Evolutionary conservation across 129 eudicot genomes (phyloP).

Genomic region (Tagetes erecta): DNA sequence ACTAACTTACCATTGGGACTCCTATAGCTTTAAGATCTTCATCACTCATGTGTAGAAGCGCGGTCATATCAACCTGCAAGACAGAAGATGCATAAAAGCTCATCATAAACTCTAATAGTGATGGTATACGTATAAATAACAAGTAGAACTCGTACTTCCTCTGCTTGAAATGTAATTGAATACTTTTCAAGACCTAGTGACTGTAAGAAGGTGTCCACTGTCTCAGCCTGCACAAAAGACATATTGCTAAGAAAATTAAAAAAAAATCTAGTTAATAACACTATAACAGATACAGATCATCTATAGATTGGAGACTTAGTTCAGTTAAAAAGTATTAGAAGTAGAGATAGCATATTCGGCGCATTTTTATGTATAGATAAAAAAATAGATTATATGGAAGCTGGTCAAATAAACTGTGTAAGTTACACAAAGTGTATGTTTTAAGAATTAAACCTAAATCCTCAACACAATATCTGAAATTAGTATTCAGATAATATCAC

Average conservation of each 20-base stretch:
- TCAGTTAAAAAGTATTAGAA: background rate
- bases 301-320: background rate
- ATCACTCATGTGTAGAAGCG: constrained; percentile 87
- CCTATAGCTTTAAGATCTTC: constrained; percentile 92
- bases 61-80: constrained; percentile 90
- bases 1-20: constrained; percentile 77
- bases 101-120: background rate
- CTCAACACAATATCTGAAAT: background rate
- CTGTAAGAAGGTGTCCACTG: constrained; percentile 80
- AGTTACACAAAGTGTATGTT: background rate
- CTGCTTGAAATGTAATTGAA: constrained; percentile 87
- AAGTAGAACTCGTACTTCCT: constrained; percentile 60
- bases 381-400: background rate
- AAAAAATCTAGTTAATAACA: background rate
- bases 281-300: background rate
- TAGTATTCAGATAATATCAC: background rate
- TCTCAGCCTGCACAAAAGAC: constrained; percentile 55
- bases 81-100: constrained; percentile 13
- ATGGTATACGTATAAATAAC: background rate
- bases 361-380: background rate
- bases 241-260: background rate
- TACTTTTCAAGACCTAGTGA: constrained; percentile 87
- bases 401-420: background rate
- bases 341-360: background rate
- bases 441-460: background rate